Conservation (phyloP, 2,329 filamentous ascomycete species). For the Gliomastix tumulicola region DNA sequence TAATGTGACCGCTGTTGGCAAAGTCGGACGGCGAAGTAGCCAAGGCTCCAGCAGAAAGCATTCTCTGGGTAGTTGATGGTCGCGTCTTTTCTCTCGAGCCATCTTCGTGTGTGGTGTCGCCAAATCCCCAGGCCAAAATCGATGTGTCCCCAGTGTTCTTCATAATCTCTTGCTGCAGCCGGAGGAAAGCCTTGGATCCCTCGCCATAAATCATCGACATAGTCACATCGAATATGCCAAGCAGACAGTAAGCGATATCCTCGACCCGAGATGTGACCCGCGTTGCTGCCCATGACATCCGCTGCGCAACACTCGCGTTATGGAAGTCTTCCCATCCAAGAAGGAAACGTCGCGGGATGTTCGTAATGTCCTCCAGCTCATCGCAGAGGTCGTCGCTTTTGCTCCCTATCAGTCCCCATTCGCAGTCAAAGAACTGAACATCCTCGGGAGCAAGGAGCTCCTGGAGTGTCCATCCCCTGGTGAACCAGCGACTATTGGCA, state of each 20-base stretch:
- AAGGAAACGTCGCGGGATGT: constrained; percentile 1
- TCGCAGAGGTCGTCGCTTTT: not conserved
- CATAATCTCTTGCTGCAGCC: constrained; percentile 12
- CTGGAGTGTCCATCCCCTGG: constrained; percentile 10
- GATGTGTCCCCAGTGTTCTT: constrained; percentile 10
- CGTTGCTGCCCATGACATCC: constrained; percentile 13
- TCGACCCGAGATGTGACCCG: constrained; percentile 10
- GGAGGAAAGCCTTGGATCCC: constrained; percentile 8
- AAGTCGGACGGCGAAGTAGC: not conserved
- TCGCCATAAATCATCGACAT: constrained; percentile 15
- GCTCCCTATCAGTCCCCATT: constrained; percentile 7
- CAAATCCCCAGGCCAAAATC: constrained; percentile 16
- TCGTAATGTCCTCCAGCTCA: constrained; percentile 2
- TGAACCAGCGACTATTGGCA: constrained; percentile 12
- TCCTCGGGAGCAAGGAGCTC: constrained; percentile 10
- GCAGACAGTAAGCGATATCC: constrained; percentile 12
- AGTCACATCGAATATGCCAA: constrained; percentile 13
- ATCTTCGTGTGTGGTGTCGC: no score
- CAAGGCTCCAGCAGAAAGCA: no score
- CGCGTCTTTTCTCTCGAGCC: no score
- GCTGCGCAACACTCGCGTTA: constrained; percentile 7
- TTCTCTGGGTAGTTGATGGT: no score
- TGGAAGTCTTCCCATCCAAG: not conserved
- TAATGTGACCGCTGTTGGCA: not conserved
- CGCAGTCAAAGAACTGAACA: constrained; percentile 12